These are phyloP conservation scores for Trifolium repens DNA, from an alignment of 306 rosid genomes.

Conservation along the genomic window DNA sequence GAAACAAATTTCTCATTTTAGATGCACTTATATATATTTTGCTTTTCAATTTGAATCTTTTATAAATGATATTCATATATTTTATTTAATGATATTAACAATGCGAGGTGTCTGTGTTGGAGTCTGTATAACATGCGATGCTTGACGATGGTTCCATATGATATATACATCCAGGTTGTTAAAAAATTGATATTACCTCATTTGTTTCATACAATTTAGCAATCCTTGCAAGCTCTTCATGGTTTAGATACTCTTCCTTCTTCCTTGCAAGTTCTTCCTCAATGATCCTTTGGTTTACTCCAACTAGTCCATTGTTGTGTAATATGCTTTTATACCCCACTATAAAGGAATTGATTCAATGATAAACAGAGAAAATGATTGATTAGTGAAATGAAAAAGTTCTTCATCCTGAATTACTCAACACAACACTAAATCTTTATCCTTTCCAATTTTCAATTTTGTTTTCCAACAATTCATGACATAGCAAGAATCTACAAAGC, in stretches of 20 bases:
- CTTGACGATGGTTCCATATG: not conserved
- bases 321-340: constrained; percentile 69
- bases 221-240: constrained; percentile 51
- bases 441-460: not conserved
- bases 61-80: no score
- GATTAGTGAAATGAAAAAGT: constrained; percentile 32
- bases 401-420: constrained; percentile 2
- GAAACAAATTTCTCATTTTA: no score
- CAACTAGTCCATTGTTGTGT: constrained; percentile 49
- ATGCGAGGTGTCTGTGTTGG: no score
- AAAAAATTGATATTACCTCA: constrained; percentile 47
- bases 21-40: no score
- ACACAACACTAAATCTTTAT: not conserved
- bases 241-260: constrained; percentile 52
- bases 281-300: constrained; percentile 50
- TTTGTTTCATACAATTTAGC: constrained; percentile 48
- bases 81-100: no score
- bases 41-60: no score
- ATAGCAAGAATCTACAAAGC: not conserved
- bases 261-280: constrained; percentile 51
- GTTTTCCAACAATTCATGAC: not conserved
- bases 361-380: not conserved
- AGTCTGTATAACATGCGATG: no score
- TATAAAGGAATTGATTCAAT: constrained; percentile 36
- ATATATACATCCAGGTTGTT: not conserved